These are phyloP conservation scores for Ramaria rubella DNA, from an alignment of 768 basidiomycete species.

Conservation along the genomic window DNA sequence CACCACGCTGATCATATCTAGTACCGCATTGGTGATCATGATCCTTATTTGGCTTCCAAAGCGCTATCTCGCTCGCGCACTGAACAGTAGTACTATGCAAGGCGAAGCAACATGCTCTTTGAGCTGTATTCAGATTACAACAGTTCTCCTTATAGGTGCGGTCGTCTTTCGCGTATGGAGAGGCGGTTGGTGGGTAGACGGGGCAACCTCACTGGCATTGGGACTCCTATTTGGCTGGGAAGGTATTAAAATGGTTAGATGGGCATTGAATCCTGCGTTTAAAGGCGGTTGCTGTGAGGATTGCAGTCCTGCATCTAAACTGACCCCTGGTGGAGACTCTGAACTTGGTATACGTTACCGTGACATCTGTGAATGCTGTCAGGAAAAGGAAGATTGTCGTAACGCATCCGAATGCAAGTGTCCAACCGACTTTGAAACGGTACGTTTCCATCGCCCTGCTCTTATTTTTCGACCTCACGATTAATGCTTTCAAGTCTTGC, in stretches of 20 bases:
- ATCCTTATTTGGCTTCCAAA: conserved; percentile 39
- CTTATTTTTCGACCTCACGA: too few species aligned
- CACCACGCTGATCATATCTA: conserved; percentile 38
- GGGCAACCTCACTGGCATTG: conserved; percentile 36
- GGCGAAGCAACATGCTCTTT: conserved; percentile 41
- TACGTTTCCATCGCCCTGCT: too few species aligned
- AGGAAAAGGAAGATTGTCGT: conserved; percentile 11
- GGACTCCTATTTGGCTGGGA: conserved; percentile 40
- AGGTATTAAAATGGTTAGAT: conserved; percentile 36
- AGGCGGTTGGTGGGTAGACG: conserved; percentile 45
- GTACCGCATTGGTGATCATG: conserved; percentile 33
- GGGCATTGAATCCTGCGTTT: conserved; percentile 31
- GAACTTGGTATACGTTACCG: conserved; percentile 5
- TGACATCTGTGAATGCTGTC: conserved; percentile 15
- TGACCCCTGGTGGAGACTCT: not conserved
- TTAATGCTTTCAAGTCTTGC: too few species aligned
- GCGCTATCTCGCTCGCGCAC: conserved; percentile 37
- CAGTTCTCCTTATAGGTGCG: conserved; percentile 37
- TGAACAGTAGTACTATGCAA: conserved; percentile 39
- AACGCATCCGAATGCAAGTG: not conserved
- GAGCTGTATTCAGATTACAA: conserved; percentile 37
- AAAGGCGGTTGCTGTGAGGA: conserved; percentile 33
- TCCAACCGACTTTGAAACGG: too few species aligned
- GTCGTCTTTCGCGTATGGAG: conserved; percentile 35
- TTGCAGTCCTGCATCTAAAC: conserved; percentile 13